These are phyloP conservation scores for Malus hybrid DNA, from an alignment of 331 rosid genomes.

Conservation along the genomic window DNA sequence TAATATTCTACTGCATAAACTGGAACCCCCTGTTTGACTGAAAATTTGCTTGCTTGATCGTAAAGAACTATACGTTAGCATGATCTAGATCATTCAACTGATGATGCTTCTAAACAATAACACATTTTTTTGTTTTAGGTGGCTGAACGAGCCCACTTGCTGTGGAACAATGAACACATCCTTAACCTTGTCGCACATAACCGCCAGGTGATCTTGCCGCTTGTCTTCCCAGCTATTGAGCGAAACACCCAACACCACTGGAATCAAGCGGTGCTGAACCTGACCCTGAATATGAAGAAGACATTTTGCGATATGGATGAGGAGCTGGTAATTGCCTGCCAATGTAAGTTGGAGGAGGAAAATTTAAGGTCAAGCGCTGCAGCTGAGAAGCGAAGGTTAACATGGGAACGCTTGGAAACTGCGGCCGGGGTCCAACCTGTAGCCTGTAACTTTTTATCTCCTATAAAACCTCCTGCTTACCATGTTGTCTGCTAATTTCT, in stretches of 20 bases:
- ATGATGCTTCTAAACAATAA: neutral
- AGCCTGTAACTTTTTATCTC: conserved; percentile 39
- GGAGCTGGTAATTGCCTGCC: conserved; percentile 68
- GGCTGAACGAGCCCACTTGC: conserved; percentile 93
- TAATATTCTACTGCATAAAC: conserved; percentile 6
- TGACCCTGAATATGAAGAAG: conserved; percentile 71
- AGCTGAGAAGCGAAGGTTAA: conserved; percentile 66
- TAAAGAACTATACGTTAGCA: neutral
- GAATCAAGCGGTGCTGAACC: conserved; percentile 91
- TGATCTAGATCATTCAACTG: neutral
- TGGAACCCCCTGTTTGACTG: neutral
- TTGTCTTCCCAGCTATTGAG: conserved; percentile 81
- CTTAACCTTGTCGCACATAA: conserved; percentile 64
- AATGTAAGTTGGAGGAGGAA: conserved; percentile 71
- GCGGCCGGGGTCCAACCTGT: conserved; percentile 40
- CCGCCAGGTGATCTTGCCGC: conserved; percentile 74
- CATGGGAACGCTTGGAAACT: conserved; percentile 86
- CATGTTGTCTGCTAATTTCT: conserved; percentile 70
- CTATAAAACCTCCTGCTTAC: conserved; percentile 62
- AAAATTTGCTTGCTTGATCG: neutral
- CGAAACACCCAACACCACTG: conserved; percentile 72
- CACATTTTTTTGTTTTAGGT: conserved; percentile 30
- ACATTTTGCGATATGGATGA: conserved; percentile 80
- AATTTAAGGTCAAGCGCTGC: conserved; percentile 29
- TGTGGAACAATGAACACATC: conserved; percentile 91